Percentiles rank a stretch among this genome's conserved stretches.
phyloP scores from a whole-genome alignment of 176 grass and related monocot genomes.

The Aegilops sharonensis region DNA sequence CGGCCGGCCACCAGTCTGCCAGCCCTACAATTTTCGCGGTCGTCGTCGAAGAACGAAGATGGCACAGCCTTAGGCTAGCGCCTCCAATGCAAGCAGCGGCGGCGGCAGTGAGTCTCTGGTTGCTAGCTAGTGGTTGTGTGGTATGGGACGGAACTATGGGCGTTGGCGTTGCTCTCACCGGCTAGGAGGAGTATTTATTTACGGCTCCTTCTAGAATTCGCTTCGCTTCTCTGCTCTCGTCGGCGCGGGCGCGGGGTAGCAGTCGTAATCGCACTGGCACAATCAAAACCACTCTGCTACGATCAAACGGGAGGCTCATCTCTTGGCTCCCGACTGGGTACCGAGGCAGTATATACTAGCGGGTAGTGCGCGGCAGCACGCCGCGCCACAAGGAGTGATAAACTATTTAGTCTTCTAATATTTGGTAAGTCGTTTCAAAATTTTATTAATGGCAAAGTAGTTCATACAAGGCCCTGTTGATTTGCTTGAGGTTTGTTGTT shows the following conservation, averaged over 20 bases:
- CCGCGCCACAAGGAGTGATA: too few relatives aligned
- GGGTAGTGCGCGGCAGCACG: too few relatives aligned
- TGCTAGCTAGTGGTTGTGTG: background rate
- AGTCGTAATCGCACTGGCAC: background rate
- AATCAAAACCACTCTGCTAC: background rate
- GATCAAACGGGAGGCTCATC: background rate
- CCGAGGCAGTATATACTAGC: too few relatives aligned
- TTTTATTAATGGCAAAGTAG: too few relatives aligned
- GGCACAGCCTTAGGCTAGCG: background rate
- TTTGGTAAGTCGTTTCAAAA: too few relatives aligned
- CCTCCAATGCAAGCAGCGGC: background rate
- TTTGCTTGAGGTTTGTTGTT: too few relatives aligned
- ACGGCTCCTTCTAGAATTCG: slow-evolving; percentile 4
- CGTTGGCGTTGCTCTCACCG: slow-evolving; percentile 7
- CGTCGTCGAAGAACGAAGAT: background rate
- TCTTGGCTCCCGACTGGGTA: too few relatives aligned
- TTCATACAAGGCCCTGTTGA: too few relatives aligned
- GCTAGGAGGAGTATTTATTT: slow-evolving; percentile 12
- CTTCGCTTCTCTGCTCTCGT: background rate
- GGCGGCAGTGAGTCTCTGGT: background rate
- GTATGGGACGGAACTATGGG: background rate
- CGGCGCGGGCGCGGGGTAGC: background rate
- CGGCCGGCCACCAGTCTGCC: slow-evolving; percentile 85
- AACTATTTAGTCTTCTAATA: too few relatives aligned
- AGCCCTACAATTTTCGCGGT: slow-evolving; percentile 57